Evolutionary conservation across 306 rosid genomes (phyloP), one percentile per base, ranked within the genome.

Genomic region (Albizia julibrissin): DNA sequence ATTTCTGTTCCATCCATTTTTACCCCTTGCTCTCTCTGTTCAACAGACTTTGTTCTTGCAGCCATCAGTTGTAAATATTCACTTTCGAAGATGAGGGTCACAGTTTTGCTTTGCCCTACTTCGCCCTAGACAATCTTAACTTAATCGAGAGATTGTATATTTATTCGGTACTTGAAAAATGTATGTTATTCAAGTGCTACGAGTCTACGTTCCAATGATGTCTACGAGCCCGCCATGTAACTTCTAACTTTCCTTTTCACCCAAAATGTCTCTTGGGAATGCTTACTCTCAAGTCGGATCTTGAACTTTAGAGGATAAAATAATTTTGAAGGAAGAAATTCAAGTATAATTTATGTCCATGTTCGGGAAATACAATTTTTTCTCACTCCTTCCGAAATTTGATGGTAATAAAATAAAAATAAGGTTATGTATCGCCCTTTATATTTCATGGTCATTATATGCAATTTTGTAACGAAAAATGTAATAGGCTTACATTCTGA

Each of bases 1-100:
- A 6, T 95, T 95, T 81, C 85, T 95, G 62, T 95, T 95, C 82
- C 99, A 95, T 88, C 99, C 98, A 80, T 87, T 81, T 92, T 89
- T 89, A 85, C 99, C 98, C 27, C 85, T 95, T 10, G 99, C 94
- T 76, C 90, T 95, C 43, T 93, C 99, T 77, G 85, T 95, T 82
- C 98, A 95, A 76, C 97, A 93, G 87, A 89, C 92, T 42, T 26
- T 87, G 66, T 89, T 72, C 89, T 80, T 91, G 87, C 94, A 92
- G 80, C 90, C 98, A 80, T 81, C 95, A 12, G 98, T 92, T 75
- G 90, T 95, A 89, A 95, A 95, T 83, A 90, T 93, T 84, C 99
- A 95, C 87, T 92, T 91, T 80, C 92, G 98, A 85, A 89, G 91
- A 88, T 95, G 84, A 89, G 37, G 58, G 24, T 71, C 54, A 18